Evolutionary conservation across 495 filamentous ascomycete genomes (phyloP).

Genomic region (Podospora anserina): DNA sequence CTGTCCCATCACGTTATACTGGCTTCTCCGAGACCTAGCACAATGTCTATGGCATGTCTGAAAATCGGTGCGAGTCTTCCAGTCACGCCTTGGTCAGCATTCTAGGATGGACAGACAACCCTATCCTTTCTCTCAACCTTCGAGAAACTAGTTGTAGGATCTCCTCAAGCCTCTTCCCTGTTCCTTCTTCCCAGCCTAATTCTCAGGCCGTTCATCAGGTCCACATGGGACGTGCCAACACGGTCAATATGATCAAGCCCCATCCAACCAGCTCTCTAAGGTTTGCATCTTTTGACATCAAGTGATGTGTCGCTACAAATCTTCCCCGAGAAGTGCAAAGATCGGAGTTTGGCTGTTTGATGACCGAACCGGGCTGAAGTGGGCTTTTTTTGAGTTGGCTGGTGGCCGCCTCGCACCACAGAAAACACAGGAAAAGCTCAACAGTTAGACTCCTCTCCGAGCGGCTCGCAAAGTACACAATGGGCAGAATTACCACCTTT

Average conservation of each 20-base stretch:
- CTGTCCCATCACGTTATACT: background rate
- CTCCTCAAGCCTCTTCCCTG: conserved; percentile 1
- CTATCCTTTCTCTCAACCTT: background rate
- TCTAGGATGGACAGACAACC: background rate
- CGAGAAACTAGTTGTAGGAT: background rate
- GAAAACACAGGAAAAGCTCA: background rate
- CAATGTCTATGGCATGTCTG: background rate
- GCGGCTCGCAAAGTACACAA: background rate
- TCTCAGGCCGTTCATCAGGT: background rate
- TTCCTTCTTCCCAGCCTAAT: background rate
- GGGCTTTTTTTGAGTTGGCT: too few relatives aligned
- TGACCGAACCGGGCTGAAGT: too few relatives aligned
- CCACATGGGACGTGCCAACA: background rate
- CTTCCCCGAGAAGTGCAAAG: background rate
- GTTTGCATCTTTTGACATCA: background rate
- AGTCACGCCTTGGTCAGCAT: background rate
- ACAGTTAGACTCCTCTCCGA: background rate
- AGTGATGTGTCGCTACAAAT: background rate
- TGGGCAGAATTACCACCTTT: background rate
- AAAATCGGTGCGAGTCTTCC: background rate
- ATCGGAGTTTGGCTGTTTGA: background rate
- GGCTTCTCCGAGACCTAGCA: background rate
- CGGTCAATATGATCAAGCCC: background rate
- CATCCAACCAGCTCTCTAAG: background rate
- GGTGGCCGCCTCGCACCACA: too few relatives aligned